Percentiles rank a stretch among this genome's conserved stretches.
Conservation (phyloP, 2,329 filamentous ascomycete species). For the Cercospora sesami region DNA sequence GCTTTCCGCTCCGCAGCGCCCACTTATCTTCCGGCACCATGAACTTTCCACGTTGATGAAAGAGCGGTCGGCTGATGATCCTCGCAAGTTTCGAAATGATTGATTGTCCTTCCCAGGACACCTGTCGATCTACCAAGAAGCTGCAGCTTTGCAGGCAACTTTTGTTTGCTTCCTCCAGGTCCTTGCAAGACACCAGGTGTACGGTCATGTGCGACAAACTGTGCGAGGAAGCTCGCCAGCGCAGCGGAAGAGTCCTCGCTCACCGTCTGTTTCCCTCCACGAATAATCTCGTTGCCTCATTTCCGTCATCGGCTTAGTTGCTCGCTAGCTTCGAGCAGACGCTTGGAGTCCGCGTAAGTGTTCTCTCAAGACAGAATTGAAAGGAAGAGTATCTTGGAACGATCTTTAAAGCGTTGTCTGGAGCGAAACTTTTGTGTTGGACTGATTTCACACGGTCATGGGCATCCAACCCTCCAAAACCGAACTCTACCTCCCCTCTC, state of each 20-base stretch:
- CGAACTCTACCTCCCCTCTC: conserved; percentile 31
- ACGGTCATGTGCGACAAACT: neutral
- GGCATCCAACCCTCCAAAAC: conserved; percentile 31
- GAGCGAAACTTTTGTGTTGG: no score
- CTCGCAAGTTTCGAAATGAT: neutral
- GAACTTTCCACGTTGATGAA: neutral
- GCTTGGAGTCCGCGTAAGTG: neutral
- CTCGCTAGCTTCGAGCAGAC: neutral
- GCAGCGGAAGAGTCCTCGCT: neutral
- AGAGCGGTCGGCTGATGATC: neutral
- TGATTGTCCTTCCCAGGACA: neutral
- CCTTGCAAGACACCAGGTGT: neutral
- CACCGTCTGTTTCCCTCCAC: neutral
- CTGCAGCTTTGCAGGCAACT: neutral
- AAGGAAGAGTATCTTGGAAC: no score
- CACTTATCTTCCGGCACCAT: neutral
- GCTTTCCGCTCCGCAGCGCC: neutral
- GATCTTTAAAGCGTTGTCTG: no score
- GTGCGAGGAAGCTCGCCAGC: neutral
- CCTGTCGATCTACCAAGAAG: neutral
- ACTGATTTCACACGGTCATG: conserved; percentile 21
- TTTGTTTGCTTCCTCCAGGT: neutral
- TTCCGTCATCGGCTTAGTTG: neutral
- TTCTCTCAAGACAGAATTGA: no score
- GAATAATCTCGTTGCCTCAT: neutral